Evolutionary conservation across 345 rosid genomes (phyloP).

Genomic region (Pugionium cornutum): DNA sequence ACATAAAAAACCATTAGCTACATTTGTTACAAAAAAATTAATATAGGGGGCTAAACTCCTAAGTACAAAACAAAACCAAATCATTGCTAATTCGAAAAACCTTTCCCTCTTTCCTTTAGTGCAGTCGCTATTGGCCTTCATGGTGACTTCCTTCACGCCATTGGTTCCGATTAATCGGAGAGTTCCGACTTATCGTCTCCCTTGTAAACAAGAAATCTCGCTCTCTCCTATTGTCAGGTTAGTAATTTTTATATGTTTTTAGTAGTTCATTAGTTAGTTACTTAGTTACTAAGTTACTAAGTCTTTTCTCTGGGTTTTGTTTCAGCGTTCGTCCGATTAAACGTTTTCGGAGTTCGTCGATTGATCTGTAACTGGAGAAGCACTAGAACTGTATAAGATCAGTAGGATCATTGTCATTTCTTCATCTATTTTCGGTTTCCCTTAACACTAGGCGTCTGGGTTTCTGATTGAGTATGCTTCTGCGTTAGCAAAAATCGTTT

Average conservation of each 20-base stretch:
- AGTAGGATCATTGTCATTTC: constrained; percentile 36
- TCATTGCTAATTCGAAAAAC: constrained; percentile 21
- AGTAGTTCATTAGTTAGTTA: too few relatives aligned
- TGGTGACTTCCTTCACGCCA: constrained; percentile 21
- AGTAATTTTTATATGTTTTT: not conserved
- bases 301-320: constrained; percentile 15
- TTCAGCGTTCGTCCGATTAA: constrained; percentile 6
- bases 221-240: not conserved
- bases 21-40: not conserved
- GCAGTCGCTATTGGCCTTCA: constrained; percentile 30
- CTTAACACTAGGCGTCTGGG: constrained; percentile 35
- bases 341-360: not conserved
- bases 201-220: not conserved
- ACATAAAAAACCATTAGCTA: not conserved
- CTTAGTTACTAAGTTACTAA: not conserved
- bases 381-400: constrained; percentile 49
- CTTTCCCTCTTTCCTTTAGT: constrained; percentile 15
- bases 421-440: constrained; percentile 47
- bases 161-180: constrained; percentile 36
- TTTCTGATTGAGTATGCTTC: constrained; percentile 33
- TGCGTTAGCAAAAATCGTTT: constrained; percentile 29
- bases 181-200: not conserved
- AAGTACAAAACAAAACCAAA: constrained; percentile 13
- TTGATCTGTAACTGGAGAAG: not conserved
- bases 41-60: not conserved